Evolutionary conservation across 2,329 filamentous ascomycete genomes (phyloP).

Genomic region (Aspergillus viridinutans): DNA sequence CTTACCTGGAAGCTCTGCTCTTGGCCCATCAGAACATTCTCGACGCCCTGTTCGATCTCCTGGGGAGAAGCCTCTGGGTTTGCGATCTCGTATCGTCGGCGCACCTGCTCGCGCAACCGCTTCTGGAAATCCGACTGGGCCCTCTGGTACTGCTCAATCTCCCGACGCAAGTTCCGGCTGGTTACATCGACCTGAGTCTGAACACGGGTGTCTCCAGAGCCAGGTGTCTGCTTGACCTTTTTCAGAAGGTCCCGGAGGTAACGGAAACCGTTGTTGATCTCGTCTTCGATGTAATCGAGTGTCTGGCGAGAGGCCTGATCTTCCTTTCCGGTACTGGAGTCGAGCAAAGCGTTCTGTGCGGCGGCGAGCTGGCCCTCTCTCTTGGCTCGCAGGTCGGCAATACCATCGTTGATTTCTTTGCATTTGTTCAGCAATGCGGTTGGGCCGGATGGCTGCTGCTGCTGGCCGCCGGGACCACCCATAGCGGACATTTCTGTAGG

Average conservation of each 20-base stretch:
- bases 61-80: slow-evolving; percentile 72
- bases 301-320: slow-evolving; percentile 63
- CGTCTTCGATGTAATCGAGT: slow-evolving; percentile 68
- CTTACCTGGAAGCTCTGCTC: slow-evolving; percentile 81
- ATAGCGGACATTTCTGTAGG: slow-evolving; percentile 43
- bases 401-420: slow-evolving; percentile 70
- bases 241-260: slow-evolving; percentile 74
- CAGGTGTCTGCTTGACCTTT: slow-evolving; percentile 74
- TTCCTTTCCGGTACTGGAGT: slow-evolving; percentile 66
- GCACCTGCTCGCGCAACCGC: slow-evolving; percentile 76
- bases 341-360: slow-evolving; percentile 67
- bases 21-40: slow-evolving; percentile 59
- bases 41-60: slow-evolving; percentile 73
- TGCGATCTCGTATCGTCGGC: slow-evolving; percentile 86
- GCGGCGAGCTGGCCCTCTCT: slow-evolving; percentile 45
- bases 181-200: slow-evolving; percentile 75
- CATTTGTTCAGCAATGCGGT: slow-evolving; percentile 83
- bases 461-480: slow-evolving; percentile 19
- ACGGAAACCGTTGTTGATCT: slow-evolving; percentile 81
- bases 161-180: slow-evolving; percentile 72
- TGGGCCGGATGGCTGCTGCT: slow-evolving; percentile 49
- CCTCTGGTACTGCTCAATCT: slow-evolving; percentile 76
- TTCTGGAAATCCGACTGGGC: slow-evolving; percentile 77
- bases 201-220: slow-evolving; percentile 69
- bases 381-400: slow-evolving; percentile 69